Conservation (phyloP, 2,329 filamentous ascomycete species). For the Penicillium nordicum region DNA sequence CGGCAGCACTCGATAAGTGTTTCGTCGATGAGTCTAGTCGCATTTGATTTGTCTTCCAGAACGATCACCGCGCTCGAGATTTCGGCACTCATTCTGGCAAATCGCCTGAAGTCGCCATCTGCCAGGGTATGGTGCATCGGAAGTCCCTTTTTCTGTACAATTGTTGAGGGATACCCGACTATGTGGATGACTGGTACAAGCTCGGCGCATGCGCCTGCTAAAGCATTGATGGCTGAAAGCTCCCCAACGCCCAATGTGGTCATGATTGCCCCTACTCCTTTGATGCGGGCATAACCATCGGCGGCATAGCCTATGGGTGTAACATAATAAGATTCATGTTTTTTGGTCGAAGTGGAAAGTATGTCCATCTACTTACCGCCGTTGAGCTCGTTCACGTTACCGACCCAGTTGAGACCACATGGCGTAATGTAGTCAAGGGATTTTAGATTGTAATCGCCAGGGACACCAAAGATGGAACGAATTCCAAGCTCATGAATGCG, state of each 20-base stretch:
- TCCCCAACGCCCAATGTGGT: conserved; percentile 70
- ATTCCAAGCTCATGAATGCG: conserved; percentile 7
- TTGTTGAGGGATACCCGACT: conserved; percentile 49
- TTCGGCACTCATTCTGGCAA: conserved; percentile 67
- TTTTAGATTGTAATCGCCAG: conserved; percentile 61
- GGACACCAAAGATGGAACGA: conserved; percentile 6
- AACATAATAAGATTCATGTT: conserved; percentile 3
- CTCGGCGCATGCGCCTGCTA: conserved; percentile 70
- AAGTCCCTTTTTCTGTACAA: conserved; percentile 38
- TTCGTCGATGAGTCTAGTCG: conserved; percentile 71
- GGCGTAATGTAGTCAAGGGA: conserved; percentile 54
- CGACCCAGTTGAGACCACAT: conserved; percentile 53
- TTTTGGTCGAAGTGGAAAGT: neutral
- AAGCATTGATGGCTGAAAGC: conserved; percentile 63
- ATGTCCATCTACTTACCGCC: conserved; percentile 36
- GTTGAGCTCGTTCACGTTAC: conserved; percentile 57
- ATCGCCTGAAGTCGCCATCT: conserved; percentile 74
- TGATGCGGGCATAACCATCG: conserved; percentile 69
- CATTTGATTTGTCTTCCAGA: conserved; percentile 64
- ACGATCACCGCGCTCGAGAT: conserved; percentile 69
- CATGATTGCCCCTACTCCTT: conserved; percentile 62
- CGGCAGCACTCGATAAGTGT: conserved; percentile 67
- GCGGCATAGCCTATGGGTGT: conserved; percentile 59
- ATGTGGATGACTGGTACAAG: conserved; percentile 63
- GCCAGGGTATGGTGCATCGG: conserved; percentile 63